Conservation (phyloP, 805 yeast species). For the Barnettozyma botsteinii region DNA sequence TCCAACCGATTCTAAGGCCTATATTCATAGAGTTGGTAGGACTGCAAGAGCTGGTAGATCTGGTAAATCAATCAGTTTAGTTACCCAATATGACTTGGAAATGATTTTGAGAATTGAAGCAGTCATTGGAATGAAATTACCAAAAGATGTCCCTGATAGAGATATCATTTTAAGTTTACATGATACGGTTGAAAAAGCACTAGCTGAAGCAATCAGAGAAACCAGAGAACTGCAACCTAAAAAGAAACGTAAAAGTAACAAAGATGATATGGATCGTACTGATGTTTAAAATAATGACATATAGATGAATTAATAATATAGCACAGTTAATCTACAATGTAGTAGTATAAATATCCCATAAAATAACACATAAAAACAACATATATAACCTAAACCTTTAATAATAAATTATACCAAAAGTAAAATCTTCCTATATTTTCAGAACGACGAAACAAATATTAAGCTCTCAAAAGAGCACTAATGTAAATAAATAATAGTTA, state of each 20-base stretch:
- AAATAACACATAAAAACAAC: neutral
- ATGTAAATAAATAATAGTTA: no score
- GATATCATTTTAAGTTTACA: constrained; percentile 72
- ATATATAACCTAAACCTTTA: neutral
- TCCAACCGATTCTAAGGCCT: constrained; percentile 80
- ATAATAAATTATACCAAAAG: no score
- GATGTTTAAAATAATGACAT: constrained; percentile 11
- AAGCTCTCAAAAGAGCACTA: no score
- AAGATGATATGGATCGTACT: constrained; percentile 24
- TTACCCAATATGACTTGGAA: constrained; percentile 93
- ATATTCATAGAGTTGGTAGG: constrained; percentile 87
- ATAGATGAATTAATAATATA: neutral
- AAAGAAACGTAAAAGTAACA: constrained; percentile 15
- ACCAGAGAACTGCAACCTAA: constrained; percentile 27
- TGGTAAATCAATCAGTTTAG: constrained; percentile 80
- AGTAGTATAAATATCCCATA: neutral
- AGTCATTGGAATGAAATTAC: constrained; percentile 76
- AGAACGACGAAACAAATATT: no score
- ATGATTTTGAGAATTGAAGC: constrained; percentile 82
- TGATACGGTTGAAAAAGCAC: constrained; percentile 86
- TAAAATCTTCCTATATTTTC: no score
- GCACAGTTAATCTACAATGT: neutral
- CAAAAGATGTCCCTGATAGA: constrained; percentile 75
- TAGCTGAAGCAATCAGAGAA: constrained; percentile 73
- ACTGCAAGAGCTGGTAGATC: constrained; percentile 93